Evolutionary conservation across 2,329 filamentous ascomycete species (phyloP), one percentile per base, ranked within the genome.

Genomic region (Claviceps monticola): DNA sequence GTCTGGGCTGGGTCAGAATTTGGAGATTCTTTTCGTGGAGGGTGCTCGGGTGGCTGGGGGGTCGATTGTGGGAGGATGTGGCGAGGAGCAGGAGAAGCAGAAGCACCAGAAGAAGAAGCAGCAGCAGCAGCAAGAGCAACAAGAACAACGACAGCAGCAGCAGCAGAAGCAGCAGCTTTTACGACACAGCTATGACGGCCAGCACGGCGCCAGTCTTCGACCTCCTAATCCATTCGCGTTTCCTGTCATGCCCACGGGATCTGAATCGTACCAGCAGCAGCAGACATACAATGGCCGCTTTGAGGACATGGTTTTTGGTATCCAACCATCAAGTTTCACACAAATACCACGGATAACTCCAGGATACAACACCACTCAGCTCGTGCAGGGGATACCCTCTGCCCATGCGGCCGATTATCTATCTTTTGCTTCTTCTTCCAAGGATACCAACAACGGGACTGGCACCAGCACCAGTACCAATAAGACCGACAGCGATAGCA

Each of bases 1-100:
- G 45, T 72, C 69, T 1, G 71, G 74, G 7, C 70, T 69, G 9
- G 69, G 72, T 6, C 61, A 59, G 41, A 14, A 43, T 11, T 11
- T 34, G 29, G 29, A 34, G 29, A 11, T 11, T 11, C 29, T 11
- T 11, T 34, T 11, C 9, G 29, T 34, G 29, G 29, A 34, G 29
- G 9, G 9, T 11, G 9, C 29, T 34, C 29, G 29, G 29, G 8
- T 1, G 9, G 9, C 29, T 11, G 29, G 29, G 9, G 3, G 29
- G 29, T 3, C 9, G 29, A 11, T 11, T 34, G 29, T 34, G 9
- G 29, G 9, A 34, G 29, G 29, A 11, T 34, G 29, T 34, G 9
- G 29, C 9, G 9, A 34, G 9, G 29, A 34, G 29, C 9, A 11
- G 29, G 9, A 34, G 29, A 11, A 4, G 29, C 29, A 34, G 9